Evolutionary conservation across 2,329 filamentous ascomycete genomes (phyloP), one percentile per base, ranked within the genome.

Genomic region (Cercospora zeina): DNA sequence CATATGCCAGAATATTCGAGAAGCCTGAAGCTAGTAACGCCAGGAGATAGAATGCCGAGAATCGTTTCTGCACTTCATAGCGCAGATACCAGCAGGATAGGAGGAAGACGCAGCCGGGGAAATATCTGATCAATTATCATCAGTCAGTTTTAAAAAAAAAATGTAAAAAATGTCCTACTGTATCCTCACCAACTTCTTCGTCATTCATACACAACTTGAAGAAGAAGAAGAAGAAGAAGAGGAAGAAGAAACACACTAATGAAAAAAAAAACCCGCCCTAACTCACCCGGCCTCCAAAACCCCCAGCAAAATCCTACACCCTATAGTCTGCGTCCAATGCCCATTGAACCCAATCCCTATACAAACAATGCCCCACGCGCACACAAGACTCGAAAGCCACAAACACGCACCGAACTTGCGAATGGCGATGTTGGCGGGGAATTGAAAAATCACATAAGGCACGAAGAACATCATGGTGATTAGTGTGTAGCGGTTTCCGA

Each of bases 401-500:
- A 71, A 72, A n/a, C 72, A 73, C 3, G 76, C 73, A 4, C 71
- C 73, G 0, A 77, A 39, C 42, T 72, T 74, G 56, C 76, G 74
- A 21, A 77, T 66, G 1, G 76, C 57, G 10, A 77, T 59, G 57
- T 76, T 77, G 1, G 63, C 64, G 2, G 65, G 62, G 27, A 65
- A 60, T 31, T 67, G 61, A n/a, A 62, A 62, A 3, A 54, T 62
- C 8, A 62, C 59, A 16, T 72, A 72, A 4, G 69, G 67, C 5
- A 71, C 56, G 63, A 77, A 77, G 67, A 78, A 77, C 49, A 76
- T 67, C 60, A 76, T 72, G 1, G 77, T 67, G 5, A 75, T 74
- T 54, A 77, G 70, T 30, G 76, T 77, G 66, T 77, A 77, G 27
- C 74, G 69, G 14, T 73, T 65, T 5, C 70, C 71, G 16, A 63